phyloP scores from a whole-genome alignment of 352 stramenopile species.

The Blastocystis sp. region DNA sequence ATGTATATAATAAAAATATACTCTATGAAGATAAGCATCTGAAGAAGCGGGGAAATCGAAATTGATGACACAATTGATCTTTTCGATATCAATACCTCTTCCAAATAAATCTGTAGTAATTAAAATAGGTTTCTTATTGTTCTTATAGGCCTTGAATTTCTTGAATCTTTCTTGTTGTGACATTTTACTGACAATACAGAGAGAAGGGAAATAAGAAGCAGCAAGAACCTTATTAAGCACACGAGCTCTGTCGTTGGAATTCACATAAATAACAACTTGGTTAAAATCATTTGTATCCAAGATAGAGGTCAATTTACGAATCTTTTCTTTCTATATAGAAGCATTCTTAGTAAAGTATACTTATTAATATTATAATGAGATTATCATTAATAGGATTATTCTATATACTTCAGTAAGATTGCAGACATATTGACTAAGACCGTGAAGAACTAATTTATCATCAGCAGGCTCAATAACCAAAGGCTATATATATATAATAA shows the following conservation, averaged over 20 bases:
- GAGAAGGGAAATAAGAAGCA: conserved; percentile 98
- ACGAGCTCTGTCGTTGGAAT: conserved; percentile 57
- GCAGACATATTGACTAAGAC: conserved; percentile 97
- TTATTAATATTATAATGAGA: no score
- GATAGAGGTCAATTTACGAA: conserved; percentile 66
- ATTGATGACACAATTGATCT: conserved; percentile 99
- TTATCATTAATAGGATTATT: no score
- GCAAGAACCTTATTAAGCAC: conserved; percentile 91
- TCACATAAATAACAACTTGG: conserved; percentile 77
- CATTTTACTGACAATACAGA: conserved; percentile 92
- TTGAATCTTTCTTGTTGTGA: conserved; percentile 42
- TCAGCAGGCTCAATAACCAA: conserved; percentile 86
- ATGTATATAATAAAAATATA: no score
- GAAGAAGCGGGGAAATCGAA: conserved; percentile 94
- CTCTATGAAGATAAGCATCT: conserved; percentile 96
- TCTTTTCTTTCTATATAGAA: conserved; percentile 47
- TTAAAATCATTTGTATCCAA: conserved; percentile 98
- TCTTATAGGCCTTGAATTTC: conserved; percentile 94
- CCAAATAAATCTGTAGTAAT: conserved; percentile 97
- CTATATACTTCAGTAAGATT: neutral
- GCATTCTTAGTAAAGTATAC: no score
- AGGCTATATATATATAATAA: conserved; percentile 2
- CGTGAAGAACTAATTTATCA: conserved; percentile 97
- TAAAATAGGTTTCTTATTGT: conserved; percentile 96
- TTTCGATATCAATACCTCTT: conserved; percentile 98